These are phyloP conservation scores for Didymella exigua DNA, from an alignment of 2,329 filamentous ascomycete species.

Conservation along the genomic window DNA sequence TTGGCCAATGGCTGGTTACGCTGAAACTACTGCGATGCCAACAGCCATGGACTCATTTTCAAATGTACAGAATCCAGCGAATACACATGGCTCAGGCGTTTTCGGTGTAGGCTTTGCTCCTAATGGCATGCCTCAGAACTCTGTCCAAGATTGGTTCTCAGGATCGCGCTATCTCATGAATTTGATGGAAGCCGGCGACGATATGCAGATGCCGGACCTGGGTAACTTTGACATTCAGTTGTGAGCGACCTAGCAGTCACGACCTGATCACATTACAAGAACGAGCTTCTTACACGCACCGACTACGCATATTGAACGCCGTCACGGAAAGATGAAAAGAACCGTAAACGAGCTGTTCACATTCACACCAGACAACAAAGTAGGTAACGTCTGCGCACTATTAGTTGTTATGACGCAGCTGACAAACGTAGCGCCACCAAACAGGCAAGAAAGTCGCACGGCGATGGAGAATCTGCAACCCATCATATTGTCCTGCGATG, in stretches of 20 bases:
- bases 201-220: slow-evolving; percentile 49
- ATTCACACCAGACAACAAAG: too few species aligned
- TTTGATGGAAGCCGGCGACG: slow-evolving; percentile 62
- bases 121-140: slow-evolving; percentile 44
- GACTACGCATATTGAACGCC: too few species aligned
- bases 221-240: slow-evolving; percentile 9
- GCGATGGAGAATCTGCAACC: too few species aligned
- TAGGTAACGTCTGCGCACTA: neutral
- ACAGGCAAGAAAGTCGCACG: neutral
- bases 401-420: neutral
- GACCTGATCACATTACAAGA: neutral
- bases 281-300: too few species aligned
- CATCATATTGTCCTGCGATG: too few species aligned
- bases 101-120: slow-evolving; percentile 4
- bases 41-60: slow-evolving; percentile 17
- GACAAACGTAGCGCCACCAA: neutral
- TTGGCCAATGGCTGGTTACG: slow-evolving; percentile 30
- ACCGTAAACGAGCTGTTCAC: too few species aligned
- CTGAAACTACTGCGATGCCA: slow-evolving; percentile 1
- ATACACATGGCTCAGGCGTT: slow-evolving; percentile 15
- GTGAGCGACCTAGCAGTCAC: neutral
- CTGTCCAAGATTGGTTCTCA: slow-evolving; percentile 68
- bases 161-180: slow-evolving; percentile 70
- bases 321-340: too few species aligned
- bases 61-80: neutral